Base-by-base conservation (phyloP, 148 eudicot species). In the Pharnaceum exiguum region DNA sequence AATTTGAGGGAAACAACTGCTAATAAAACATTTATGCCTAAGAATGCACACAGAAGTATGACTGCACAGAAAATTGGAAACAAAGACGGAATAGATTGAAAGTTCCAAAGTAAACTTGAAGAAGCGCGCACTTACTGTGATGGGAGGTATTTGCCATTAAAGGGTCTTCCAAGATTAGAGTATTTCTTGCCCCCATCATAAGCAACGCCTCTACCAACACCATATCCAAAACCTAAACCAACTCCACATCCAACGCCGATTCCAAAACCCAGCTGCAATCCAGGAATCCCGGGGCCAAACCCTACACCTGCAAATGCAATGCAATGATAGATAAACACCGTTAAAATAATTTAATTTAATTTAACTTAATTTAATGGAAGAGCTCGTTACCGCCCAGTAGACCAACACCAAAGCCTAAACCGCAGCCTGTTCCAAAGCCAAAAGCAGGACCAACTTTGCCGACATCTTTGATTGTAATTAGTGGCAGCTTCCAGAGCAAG, bases 141-240 rank as follows among this genome's bases (percentile, higher is more conserved):
- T 43, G 95, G 88, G 68, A 77, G 57, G 66, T 36, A 49, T 5
- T 67, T 75, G n/a, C 72, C 71, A 18, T 50, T 47, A 56, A 69
- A 75, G 15, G 77, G 52, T 46, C 58, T 86, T 27, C 81, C 89
- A 22, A 82, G 60, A 40, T 90, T 90, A 25, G 89, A 76, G 75
- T 90, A 73, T 66, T 63, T 83, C 33, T 67, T 77, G 52, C 19
- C 71, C 33, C 79, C 88, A 71, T 87, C 94, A 73, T 87, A 80
- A 38, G 98, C 94, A 68, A 85, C 51, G 18, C 98, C 96, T 63
- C 56, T 81, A 2, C 95, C 98, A 46, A 71, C 64, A 40, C 96
- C 98, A 55, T 88, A 91, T 32, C 98, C 98, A 58, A 91, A 85
- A 52, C 98, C 98, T 47, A 85, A 10, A 57, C 98, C 98, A 58